These are phyloP conservation scores for Rosa hybrid DNA, from an alignment of 331 rosid genomes.

Conservation along the genomic window DNA sequence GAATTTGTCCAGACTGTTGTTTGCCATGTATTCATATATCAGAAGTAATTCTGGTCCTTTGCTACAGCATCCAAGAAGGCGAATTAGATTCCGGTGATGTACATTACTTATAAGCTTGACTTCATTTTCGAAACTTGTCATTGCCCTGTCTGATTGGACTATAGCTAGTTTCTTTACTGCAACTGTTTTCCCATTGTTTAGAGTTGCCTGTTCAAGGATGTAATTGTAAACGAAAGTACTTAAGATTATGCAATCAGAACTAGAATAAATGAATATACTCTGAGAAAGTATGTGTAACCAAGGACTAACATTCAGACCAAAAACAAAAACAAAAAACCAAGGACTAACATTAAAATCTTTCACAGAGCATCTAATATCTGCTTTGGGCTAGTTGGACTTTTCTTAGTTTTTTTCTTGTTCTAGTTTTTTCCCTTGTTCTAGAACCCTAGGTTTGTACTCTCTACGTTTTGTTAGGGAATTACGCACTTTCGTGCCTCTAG, in stretches of 20 bases:
- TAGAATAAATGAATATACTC: background rate
- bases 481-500: too few relatives aligned
- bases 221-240: background rate
- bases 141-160: constrained; percentile 46
- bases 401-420: too few relatives aligned
- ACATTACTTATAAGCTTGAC: constrained; percentile 72
- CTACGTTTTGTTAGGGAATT: too few relatives aligned
- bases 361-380: background rate
- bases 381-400: too few relatives aligned
- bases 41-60: constrained; percentile 70
- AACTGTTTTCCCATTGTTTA: constrained; percentile 63
- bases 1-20: constrained; percentile 63
- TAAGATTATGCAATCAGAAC: background rate
- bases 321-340: background rate
- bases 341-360: background rate
- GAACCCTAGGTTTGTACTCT: too few relatives aligned
- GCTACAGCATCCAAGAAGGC: constrained; percentile 77
- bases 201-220: constrained; percentile 48
- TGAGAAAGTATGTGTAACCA: background rate
- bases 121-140: constrained; percentile 59
- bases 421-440: too few relatives aligned
- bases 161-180: constrained; percentile 63
- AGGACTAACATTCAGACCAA: background rate
- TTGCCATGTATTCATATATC: constrained; percentile 70
- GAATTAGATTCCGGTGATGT: constrained; percentile 65